Percentiles rank a stretch among this genome's conserved stretches.
phyloP scores from a whole-genome alignment of 2,329 filamentous ascomycete species.

The Aureobasidium vineae region DNA sequence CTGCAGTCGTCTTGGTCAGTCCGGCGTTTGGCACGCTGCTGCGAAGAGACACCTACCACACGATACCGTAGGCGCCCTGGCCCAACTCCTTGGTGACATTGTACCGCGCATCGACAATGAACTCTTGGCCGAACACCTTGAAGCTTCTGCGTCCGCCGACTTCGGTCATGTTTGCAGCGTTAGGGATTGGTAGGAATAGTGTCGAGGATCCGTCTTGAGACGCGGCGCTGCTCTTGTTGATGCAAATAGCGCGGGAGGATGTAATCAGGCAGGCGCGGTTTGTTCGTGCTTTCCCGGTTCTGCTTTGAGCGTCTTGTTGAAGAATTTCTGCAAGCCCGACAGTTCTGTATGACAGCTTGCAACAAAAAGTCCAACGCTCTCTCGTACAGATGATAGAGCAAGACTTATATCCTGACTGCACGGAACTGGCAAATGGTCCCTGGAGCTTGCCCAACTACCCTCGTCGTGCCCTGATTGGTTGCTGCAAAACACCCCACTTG shows the following conservation, averaged over 20 bases:
- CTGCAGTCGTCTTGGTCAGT: conserved; percentile 48
- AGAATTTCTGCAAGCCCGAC: not conserved
- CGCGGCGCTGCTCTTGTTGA: conserved; percentile 6
- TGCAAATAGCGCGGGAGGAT: not conserved
- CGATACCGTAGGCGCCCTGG: conserved; percentile 97
- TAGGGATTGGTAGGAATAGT: not conserved
- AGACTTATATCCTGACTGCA: conserved; percentile 2
- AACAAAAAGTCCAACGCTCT: not conserved
- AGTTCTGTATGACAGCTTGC: not conserved
- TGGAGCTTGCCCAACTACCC: not conserved
- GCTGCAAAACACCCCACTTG: not conserved
- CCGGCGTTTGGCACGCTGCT: not conserved
- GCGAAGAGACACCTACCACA: conserved; percentile 65
- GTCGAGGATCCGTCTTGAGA: not conserved
- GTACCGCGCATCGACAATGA: conserved; percentile 96
- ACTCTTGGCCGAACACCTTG: conserved; percentile 99
- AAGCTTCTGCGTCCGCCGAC: conserved; percentile 80
- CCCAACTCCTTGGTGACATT: conserved; percentile 98
- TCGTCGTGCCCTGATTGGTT: not conserved
- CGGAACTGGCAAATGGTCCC: conserved; percentile 10
- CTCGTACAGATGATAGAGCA: conserved; percentile 4
- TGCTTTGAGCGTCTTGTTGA: not conserved
- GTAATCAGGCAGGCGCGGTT: conserved; percentile 9
- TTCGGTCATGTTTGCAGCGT: conserved; percentile 54
- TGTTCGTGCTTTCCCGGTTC: not conserved